Base-by-base conservation (phyloP, 768 basidiomycete species). In the Lentinula edodes region DNA sequence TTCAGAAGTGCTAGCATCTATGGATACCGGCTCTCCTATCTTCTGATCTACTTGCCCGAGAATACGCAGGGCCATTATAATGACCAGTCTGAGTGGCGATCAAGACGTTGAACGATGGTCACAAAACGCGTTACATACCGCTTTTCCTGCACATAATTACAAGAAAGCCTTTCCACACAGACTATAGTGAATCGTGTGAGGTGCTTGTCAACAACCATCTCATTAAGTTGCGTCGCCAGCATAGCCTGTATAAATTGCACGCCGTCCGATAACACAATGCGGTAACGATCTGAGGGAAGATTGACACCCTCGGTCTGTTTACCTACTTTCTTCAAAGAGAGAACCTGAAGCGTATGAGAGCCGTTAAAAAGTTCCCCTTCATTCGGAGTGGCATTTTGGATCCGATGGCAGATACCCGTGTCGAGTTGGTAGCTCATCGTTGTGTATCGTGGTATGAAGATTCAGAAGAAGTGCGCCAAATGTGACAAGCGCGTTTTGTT, bases 231-330 rank as follows among this genome's bases (percentile, higher is more conserved):
- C 0, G 95, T 98, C 5, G 95, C 92, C 38, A 98, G 80, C 97
- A 99, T 98, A 28, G 91, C 88, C 72, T 98, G 97, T 52, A 90
- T 79, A 71, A 91, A 97, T 65, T 90, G 76, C 18, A 80, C 78
- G 43, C 96, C 95, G 73, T 98, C 96, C 0, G 94, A 96, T 43
- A 98, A 77, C 73, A 98, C 92, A 62, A 96, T 80, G 63, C 93
- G 83, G 73, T 83, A 86, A 61, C 89, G 78, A 68, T 90, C 88
- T 50, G 79, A 65, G 50, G 73, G 7, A 57, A 72, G 10, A 66
- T 62, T 69, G n/a, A 70, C 65, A 8, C 71, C 70, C 52, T 72
- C 69, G 6, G 76, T 66, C 48, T 68, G 74, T 13, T 74, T 66
- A 52, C 72, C 76, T 43, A 97, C 88, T 70, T 87, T 87, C 74